phyloP scores from a whole-genome alignment of 352 stramenopile genomes.

The Globisporangium radiosum region DNA sequence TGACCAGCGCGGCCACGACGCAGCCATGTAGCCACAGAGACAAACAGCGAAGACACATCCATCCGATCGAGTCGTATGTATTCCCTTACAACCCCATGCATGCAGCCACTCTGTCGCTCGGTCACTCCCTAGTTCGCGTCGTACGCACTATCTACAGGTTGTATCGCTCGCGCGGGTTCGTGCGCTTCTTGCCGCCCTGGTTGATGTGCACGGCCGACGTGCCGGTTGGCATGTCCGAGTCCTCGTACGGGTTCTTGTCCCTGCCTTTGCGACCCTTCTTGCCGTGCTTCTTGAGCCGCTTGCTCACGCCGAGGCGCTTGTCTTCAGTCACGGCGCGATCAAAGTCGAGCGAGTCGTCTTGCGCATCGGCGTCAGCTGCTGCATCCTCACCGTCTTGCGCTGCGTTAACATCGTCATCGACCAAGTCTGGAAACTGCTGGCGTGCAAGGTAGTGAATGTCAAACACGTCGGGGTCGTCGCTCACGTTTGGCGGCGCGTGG shows the following conservation, averaged over 20 bases:
- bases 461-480: constrained; percentile 47
- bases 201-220: constrained; percentile 55
- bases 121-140: not conserved
- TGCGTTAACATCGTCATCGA: constrained; percentile 10
- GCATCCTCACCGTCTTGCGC: constrained; percentile 11
- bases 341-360: constrained; percentile 51
- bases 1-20: no score
- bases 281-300: constrained; percentile 90
- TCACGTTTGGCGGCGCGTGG: constrained; percentile 85
- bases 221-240: constrained; percentile 65
- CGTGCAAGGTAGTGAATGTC: constrained; percentile 66
- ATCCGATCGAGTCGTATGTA: no score
- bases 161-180: constrained; percentile 40
- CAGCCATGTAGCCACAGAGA: no score
- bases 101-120: no score
- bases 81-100: no score
- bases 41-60: no score
- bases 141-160: constrained; percentile 10
- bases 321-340: constrained; percentile 57
- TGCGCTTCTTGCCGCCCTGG: constrained; percentile 68
- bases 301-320: constrained; percentile 58
- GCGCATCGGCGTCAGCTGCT: constrained; percentile 12
- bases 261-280: constrained; percentile 95
- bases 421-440: constrained; percentile 50
- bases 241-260: constrained; percentile 97